These are phyloP conservation scores for Pulveroboletus sp. DNA, from an alignment of 768 basidiomycete genomes.

Conservation along the genomic window DNA sequence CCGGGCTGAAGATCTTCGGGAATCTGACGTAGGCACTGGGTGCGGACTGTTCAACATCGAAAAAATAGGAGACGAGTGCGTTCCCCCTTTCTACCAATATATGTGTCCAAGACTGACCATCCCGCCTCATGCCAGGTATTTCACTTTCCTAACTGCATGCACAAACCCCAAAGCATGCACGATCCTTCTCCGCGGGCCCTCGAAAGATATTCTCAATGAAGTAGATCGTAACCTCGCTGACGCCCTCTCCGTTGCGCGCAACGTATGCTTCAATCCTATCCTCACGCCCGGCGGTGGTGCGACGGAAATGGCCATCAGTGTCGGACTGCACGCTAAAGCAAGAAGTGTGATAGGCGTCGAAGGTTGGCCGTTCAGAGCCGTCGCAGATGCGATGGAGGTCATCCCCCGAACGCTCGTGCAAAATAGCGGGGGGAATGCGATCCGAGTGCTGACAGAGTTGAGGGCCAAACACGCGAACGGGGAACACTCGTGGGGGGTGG, in stretches of 20 bases:
- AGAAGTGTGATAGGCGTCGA: constrained; percentile 81
- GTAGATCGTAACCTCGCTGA: constrained; percentile 97
- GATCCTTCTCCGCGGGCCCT: constrained; percentile 94
- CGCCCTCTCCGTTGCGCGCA: constrained; percentile 95
- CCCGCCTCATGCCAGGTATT: constrained; percentile 58
- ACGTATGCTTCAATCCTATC: constrained; percentile 91
- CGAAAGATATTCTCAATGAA: constrained; percentile 97
- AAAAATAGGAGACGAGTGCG: constrained; percentile 92
- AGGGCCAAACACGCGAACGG: constrained; percentile 95
- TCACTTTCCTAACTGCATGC: constrained; percentile 95
- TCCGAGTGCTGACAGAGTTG: constrained; percentile 87
- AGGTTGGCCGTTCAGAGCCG: constrained; percentile 86
- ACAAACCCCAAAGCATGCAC: constrained; percentile 92
- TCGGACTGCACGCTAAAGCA: constrained; percentile 78
- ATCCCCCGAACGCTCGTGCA: constrained; percentile 94
- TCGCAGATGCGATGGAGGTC: constrained; percentile 95
- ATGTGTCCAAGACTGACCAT: neutral
- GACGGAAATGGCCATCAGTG: constrained; percentile 96
- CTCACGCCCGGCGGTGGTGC: constrained; percentile 97
- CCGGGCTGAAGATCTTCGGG: constrained; percentile 89
- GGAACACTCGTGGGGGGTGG: constrained; percentile 87
- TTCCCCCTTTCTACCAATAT: neutral
- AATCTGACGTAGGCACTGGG: constrained; percentile 83
- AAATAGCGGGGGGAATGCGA: constrained; percentile 93
- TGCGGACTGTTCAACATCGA: constrained; percentile 97